A percentile compares a stretch with the other conserved stretches of the same genome.
phyloP scores from a whole-genome alignment of 75 land plant species.

The Chamaecyparis obtusa region DNA sequence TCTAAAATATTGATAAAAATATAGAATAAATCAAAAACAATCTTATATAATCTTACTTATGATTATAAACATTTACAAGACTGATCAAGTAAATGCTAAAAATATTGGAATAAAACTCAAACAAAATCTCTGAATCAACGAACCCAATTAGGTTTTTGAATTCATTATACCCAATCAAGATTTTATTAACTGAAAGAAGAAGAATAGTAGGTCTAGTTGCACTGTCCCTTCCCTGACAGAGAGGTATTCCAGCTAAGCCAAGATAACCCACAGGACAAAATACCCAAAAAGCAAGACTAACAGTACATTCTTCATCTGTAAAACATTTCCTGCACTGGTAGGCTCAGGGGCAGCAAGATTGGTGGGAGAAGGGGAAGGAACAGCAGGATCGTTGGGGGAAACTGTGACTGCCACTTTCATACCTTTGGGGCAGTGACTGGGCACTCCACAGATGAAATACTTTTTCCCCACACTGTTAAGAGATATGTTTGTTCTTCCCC shows the following conservation, averaged over 20 bases:
- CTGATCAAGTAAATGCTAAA: no score
- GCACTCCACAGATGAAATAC: conserved; percentile 41
- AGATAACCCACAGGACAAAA: not conserved
- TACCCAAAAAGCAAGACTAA: not conserved
- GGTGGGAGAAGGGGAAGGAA: conserved; percentile 1
- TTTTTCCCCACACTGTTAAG: conserved; percentile 21
- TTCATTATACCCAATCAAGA: not conserved
- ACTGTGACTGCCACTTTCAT: not conserved
- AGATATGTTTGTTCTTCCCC: conserved; percentile 14
- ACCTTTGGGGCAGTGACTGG: conserved; percentile 21
- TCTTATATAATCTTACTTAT: no score
- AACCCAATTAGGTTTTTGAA: no score
- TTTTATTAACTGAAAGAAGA: no score
- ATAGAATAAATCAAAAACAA: no score
- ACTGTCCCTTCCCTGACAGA: not conserved
- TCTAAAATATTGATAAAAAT: no score
- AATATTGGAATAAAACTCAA: no score
- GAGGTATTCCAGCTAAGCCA: not conserved
- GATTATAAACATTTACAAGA: no score
- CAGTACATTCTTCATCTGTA: not conserved
- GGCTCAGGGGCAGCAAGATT: not conserved
- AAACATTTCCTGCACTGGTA: not conserved
- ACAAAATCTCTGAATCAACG: no score
- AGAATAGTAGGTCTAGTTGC: not conserved
- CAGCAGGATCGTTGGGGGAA: not conserved